Percentiles rank a stretch among this genome's conserved stretches.
Conservation (phyloP, 2,329 filamentous ascomycete species). For the Trichoderma sp. region DNA sequence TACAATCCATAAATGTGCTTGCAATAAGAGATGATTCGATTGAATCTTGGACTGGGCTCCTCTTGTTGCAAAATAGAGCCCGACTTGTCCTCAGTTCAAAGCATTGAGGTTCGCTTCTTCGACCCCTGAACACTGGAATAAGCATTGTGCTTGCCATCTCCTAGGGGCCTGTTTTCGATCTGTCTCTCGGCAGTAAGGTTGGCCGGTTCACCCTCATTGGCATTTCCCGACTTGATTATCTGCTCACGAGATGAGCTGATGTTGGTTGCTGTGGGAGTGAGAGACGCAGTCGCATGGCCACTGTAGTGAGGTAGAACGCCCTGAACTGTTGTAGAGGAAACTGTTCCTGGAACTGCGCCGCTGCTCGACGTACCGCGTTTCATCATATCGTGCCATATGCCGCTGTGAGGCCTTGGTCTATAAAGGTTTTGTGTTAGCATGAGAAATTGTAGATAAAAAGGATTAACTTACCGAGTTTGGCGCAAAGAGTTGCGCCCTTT, state of each 20-base stretch:
- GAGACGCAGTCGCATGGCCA: conserved; percentile 52
- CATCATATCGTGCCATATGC: conserved; percentile 51
- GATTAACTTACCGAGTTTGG: conserved; percentile 32
- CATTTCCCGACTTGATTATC: conserved; percentile 29
- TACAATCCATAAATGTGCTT: conserved; percentile 35
- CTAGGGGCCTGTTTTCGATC: conserved; percentile 46
- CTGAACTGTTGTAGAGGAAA: conserved; percentile 54
- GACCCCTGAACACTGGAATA: conserved; percentile 21
- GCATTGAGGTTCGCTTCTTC: background rate
- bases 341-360: conserved; percentile 44
- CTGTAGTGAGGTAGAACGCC: conserved; percentile 54
- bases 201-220: conserved; percentile 24
- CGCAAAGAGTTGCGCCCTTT: conserved; percentile 35
- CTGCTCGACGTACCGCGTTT: conserved; percentile 52
- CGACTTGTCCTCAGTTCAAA: background rate
- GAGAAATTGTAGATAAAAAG: background rate
- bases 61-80: background rate
- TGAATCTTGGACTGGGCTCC: conserved; percentile 22
- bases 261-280: conserved; percentile 45
- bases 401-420: conserved; percentile 42
- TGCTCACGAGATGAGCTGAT: conserved; percentile 34
- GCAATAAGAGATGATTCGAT: conserved; percentile 33
- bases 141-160: background rate
- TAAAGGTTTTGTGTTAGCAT: conserved; percentile 19
- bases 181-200: conserved; percentile 35